Base-by-base conservation (phyloP, 2,329 filamentous ascomycete genomes). In the Pseudogymnoascus destructans region DNA sequence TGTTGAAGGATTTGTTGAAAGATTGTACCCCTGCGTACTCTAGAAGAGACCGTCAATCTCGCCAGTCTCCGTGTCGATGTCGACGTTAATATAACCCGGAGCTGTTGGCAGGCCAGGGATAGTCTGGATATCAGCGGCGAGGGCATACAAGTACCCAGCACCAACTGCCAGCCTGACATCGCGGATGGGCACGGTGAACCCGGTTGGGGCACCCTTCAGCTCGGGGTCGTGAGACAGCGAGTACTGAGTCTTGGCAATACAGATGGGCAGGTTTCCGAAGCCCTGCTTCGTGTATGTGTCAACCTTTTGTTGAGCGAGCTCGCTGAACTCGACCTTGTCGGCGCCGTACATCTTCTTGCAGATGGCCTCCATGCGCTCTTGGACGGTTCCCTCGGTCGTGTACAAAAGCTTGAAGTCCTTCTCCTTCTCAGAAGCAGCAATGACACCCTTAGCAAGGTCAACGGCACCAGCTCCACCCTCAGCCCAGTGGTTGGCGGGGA, bases 231-330 rank as follows among this genome's bases (percentile, higher is more conserved):
- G 92, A 60, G 87, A 93, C 55, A 98, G 79, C 32, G 89, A 95
- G 76, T 98, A 98, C 73, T 98, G 93, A 11, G 93, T 98, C 84
- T 98, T 98, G 62, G 93, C 93, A 64, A 97, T 82, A 72, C 93
- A 98, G 69, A 97, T 95, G 33, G 93, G 93, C 63, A 98, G 76
- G 72, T 95, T 89, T 19, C 86, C 87, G 67, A 92, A 95, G 49
- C 93, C 93, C 73, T 97, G 93, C 70, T 83, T 82, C 30, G 87
- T 91, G 74, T 97, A 98, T 6, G 85, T 91, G 70, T 96, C 91
- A 63, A 97, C 87, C 81, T 98, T 97, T 76, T 90, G 89, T 76
- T 95, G 89, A 0, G 93, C 93, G 57, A 93, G 79, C 71, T 95
- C 90, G 70, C 87, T 95, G 74, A 98, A 93, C 73, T 95, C 89